phyloP scores from a whole-genome alignment of 129 eudicot genomes.

The Flaveria brownii region DNA sequence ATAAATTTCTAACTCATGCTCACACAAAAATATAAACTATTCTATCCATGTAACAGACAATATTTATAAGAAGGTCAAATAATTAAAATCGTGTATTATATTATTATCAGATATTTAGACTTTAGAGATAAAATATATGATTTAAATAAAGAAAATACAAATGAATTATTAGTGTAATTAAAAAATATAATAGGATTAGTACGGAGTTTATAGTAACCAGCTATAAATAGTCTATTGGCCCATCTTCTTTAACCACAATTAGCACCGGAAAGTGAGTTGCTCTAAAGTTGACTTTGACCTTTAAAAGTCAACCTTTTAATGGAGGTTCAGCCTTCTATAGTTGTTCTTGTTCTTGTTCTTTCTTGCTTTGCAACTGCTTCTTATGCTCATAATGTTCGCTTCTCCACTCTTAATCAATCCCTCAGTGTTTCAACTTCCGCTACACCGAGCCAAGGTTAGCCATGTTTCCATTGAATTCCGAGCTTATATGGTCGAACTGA shows the following conservation, averaged over 20 bases:
- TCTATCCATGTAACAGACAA: neutral
- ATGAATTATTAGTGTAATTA: neutral
- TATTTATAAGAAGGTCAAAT: neutral
- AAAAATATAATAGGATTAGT: neutral
- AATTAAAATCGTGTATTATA: neutral
- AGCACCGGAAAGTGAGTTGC: neutral
- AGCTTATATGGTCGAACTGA: neutral
- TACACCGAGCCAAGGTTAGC: slow-evolving; percentile 26
- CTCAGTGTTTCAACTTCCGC: slow-evolving; percentile 47
- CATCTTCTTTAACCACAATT: slow-evolving; percentile 21
- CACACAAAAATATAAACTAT: neutral
- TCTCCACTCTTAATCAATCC: slow-evolving; percentile 51
- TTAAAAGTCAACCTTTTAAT: slow-evolving; percentile 36
- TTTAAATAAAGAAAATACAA: neutral
- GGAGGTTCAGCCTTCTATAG: slow-evolving; percentile 25
- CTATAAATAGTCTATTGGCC: slow-evolving; percentile 27
- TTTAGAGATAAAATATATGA: neutral
- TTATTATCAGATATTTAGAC: neutral
- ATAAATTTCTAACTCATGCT: neutral
- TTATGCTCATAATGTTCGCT: slow-evolving; percentile 44
- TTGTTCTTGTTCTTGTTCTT: slow-evolving; percentile 22
- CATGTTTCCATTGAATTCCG: neutral
- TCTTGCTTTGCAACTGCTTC: slow-evolving; percentile 35
- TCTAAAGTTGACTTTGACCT: neutral
- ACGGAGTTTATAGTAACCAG: neutral